Evolutionary conservation across 805 yeast species (phyloP), one percentile per base, ranked within the genome.

Genomic region (Torulaspora maleeae): DNA sequence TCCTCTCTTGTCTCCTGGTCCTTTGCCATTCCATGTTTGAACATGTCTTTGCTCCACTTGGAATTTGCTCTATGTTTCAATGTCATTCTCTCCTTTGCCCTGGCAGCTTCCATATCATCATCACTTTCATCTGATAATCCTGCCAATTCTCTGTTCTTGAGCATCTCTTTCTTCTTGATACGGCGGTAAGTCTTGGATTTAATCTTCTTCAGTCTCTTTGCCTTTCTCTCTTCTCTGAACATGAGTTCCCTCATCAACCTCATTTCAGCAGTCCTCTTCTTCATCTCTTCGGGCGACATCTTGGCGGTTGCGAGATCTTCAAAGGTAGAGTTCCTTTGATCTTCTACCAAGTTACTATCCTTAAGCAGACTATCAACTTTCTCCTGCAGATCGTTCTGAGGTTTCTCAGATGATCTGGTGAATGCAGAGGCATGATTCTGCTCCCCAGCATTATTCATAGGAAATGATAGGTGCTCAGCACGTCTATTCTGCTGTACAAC

Each of bases 31-130:
- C 97, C 98, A 55, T 89, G 86, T 54, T 82, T 84, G 41, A 89
- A 80, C 88, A 91, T 81, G 41, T 85, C 80, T 63, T 81, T 81
- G 13, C 97, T 96, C 96, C 97, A 93, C 58, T 80, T 78, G 6
- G 90, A 79, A 38, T 84, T 84, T 38, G 89, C 86, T 64, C 86
- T 89, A 70, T 91, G 98, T 57, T 87, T 86, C 55, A 90, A 74
- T 3, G 86, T 74, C 95, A 95, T 93, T 66, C 99, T 79, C 66
- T 93, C 98, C 52, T 79, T 77, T 1, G 97, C 98, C 49, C 98
- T 76, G 49, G 76, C 77, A 51, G 78, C 71, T 54, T 83, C 95
- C 49, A 77, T 82, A 48, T 82, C 90, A 51, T 82, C 74, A 36
- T 71, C 80, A 27, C 70, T 76, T 30, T 69, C 76, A 25, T 74